Evolutionary conservation across 2,329 filamentous ascomycete genomes (phyloP), one percentile per base, ranked within the genome.

Genomic region (Neonectria punicea): DNA sequence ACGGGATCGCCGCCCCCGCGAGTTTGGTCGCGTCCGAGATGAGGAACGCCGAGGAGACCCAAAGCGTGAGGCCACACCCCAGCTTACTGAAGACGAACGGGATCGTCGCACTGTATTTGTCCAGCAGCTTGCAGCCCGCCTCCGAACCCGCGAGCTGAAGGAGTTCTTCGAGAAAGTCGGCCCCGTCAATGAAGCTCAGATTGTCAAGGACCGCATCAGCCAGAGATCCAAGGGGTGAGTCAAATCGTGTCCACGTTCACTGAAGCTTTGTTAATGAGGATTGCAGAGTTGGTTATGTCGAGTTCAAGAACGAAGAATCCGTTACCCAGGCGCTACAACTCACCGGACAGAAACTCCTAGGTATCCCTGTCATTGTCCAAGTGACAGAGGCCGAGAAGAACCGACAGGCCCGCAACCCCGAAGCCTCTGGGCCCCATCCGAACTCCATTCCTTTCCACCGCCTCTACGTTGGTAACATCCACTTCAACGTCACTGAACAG

Each of bases 301-400:
- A 99, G 86, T 99, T 99, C 83, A 97, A 94, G 80, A 90, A 93
- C 77, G 95, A 98, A 87, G 93, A 97, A 75, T 97, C 94, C 73
- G 95, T 99, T 74, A 87, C 91, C 76, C 90, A 92, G 83, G 96
- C 97, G 77, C 92, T 99, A 79, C 93, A 97, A 85, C 94, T 99
- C 85, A 99, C 96, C 80, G 96, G 96, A 82, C 95, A 98, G 85
- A 97, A 96, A 83, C 91, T 99, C 82, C 86, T 97, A 91, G 94
- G 94, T 86, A 98, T 99, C 73, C 96, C 96, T 65, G 97, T 99
- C 79, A 99, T 99, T 76, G 97, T 95, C 60, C 95, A 98, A 82
- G 90, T 97, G 79, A 98, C 96, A 75, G 96, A 99, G 86, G 97
- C 96, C 79, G 97, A 99, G 82, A 99, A 99, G 86, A 99, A 99